These are phyloP conservation scores for Fusarium sp. DNA, from an alignment of 2,329 filamentous ascomycete species.

Conservation along the genomic window DNA sequence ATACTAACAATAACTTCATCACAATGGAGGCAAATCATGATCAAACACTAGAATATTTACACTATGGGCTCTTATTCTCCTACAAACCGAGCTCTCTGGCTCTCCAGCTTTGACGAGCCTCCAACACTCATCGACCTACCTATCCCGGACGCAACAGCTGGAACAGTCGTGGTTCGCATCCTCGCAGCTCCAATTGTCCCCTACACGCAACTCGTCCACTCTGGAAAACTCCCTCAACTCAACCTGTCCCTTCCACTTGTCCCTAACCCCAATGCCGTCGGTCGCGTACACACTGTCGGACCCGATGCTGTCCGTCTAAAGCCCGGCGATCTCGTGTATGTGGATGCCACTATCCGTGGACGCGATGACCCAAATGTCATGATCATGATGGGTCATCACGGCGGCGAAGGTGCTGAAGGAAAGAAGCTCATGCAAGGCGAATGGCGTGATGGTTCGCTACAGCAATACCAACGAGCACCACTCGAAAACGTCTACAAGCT, in stretches of 20 bases:
- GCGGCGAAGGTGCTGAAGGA: not conserved
- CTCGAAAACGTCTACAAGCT: not conserved
- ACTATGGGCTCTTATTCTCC: not conserved
- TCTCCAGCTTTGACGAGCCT: slow-evolving; percentile 4
- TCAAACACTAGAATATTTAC: not conserved
- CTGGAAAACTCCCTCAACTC: not conserved
- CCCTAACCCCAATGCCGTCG: slow-evolving; percentile 13
- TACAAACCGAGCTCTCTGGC: not conserved
- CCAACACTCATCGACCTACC: not conserved
- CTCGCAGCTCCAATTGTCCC: slow-evolving; percentile 2
- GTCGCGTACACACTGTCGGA: slow-evolving; percentile 2
- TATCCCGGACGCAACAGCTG: slow-evolving; percentile 1
- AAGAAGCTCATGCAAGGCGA: not conserved
- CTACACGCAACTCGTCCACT: slow-evolving; percentile 5
- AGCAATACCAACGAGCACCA: not conserved
- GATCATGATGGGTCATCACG: slow-evolving; percentile 15
- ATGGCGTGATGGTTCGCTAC: not conserved
- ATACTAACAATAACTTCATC: not conserved
- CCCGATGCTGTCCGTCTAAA: not conserved
- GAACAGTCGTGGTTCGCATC: slow-evolving; percentile 6
- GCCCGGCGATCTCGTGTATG: slow-evolving; percentile 6
- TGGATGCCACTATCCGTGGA: slow-evolving; percentile 2
- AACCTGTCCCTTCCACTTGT: slow-evolving; percentile 7
- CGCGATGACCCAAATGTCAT: slow-evolving; percentile 12
- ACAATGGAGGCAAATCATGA: not conserved